Conservation (phyloP, 78 protist genomes). For the Creolimax fragrantissima region DNA sequence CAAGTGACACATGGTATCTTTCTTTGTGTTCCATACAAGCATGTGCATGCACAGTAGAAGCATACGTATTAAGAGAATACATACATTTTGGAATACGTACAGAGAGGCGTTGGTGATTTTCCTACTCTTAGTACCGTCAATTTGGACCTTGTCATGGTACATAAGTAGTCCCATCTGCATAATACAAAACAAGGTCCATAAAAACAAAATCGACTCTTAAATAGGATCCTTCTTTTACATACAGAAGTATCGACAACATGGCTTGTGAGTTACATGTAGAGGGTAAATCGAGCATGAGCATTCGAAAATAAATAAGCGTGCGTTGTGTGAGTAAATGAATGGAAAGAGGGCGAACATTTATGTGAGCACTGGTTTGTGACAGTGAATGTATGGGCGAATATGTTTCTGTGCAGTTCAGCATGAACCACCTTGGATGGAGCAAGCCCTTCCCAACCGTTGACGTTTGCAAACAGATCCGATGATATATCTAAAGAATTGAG, state of each 20-base stretch:
- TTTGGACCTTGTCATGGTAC: not conserved
- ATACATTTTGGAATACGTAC: not conserved
- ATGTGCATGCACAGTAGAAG: no score
- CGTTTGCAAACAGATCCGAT: not conserved
- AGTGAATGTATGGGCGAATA: no score
- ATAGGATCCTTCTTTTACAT: no score
- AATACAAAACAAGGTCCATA: no score
- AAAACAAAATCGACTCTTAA: no score
- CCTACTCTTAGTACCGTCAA: not conserved
- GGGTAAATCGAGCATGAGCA: no score
- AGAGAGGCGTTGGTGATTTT: not conserved
- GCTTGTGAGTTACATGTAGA: no score
- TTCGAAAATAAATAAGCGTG: no score
- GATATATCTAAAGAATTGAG: not conserved
- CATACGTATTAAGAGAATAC: not conserved
- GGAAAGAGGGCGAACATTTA: no score
- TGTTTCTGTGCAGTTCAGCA: not conserved
- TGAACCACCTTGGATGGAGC: not conserved
- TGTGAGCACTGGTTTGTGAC: no score
- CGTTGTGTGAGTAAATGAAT: no score
- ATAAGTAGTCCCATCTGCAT: not conserved
- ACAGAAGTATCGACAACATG: no score
- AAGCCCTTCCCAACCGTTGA: not conserved
- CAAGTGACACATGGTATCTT: not conserved
- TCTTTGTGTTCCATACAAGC: not conserved